Percentiles rank a stretch among this genome's conserved stretches.
These are phyloP conservation scores for Monilinia polystroma DNA, from an alignment of 2,329 filamentous ascomycete genomes.

Conservation along the genomic window DNA sequence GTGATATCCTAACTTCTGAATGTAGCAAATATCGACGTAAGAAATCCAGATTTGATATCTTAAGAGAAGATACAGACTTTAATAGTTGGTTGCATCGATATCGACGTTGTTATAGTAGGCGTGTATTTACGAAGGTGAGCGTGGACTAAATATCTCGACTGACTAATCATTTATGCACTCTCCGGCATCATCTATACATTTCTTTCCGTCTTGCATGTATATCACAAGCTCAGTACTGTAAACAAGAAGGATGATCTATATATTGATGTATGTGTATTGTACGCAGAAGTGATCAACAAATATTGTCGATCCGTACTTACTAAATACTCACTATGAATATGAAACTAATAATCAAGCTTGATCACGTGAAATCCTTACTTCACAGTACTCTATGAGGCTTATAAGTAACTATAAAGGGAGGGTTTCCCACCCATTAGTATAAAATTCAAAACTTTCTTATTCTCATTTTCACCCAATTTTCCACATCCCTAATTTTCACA, in stretches of 20 bases:
- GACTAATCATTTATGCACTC: constrained; percentile 3
- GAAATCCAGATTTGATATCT: too few species aligned
- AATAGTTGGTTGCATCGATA: too few species aligned
- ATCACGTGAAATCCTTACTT: too few species aligned
- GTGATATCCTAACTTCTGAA: too few species aligned
- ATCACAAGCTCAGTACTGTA: neutral
- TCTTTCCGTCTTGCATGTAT: neutral
- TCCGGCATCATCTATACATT: neutral
- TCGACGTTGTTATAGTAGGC: neutral
- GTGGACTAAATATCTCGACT: neutral
- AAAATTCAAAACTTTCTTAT: neutral
- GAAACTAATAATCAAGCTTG: too few species aligned
- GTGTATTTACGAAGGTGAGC: constrained; percentile 10
- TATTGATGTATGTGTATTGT: too few species aligned
- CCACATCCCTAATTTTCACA: neutral
- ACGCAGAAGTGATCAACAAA: too few species aligned
- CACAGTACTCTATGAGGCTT: neutral
- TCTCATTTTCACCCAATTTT: neutral
- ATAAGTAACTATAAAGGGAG: neutral
- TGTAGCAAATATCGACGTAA: too few species aligned
- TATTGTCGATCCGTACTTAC: too few species aligned
- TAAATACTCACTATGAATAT: too few species aligned
- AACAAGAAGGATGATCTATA: too few species aligned
- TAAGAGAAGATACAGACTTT: too few species aligned
- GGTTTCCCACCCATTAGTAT: neutral